Evolutionary conservation across 148 eudicot species (phyloP).

Genomic region (Pouteria glomerata): DNA sequence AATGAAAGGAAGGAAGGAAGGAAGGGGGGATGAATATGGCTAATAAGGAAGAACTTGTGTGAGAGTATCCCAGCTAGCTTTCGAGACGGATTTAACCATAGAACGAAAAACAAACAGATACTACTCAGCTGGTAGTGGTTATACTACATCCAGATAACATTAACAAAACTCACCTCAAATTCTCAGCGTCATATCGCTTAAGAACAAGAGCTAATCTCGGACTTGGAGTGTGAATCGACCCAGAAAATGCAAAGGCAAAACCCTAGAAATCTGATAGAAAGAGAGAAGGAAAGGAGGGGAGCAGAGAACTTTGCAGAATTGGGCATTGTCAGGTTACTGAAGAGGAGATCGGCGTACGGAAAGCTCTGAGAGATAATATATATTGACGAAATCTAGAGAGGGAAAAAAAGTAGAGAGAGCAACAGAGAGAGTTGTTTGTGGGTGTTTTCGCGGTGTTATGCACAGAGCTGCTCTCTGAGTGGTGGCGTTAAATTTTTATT

Average conservation of each 20-base stretch:
- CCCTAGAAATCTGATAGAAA: constrained; percentile 1
- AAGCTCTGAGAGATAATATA: not conserved
- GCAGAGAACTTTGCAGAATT: not conserved
- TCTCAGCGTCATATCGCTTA: constrained; percentile 5
- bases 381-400: constrained; percentile 4
- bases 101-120: not conserved
- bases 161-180: constrained; percentile 13
- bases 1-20: too few species aligned
- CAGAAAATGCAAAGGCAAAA: not conserved
- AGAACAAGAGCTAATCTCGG: not conserved
- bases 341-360: constrained; percentile 12
- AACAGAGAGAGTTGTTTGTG: not conserved
- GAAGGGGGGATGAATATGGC: too few species aligned
- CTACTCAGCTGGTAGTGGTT: not conserved
- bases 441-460: not conserved
- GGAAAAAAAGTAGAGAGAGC: not conserved
- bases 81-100: constrained; percentile 6
- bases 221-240: constrained; percentile 3
- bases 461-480: not conserved
- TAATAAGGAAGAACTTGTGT: too few species aligned
- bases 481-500: constrained; percentile 3
- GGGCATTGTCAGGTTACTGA: not conserved
- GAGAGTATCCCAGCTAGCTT: too few species aligned
- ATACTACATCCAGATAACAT: not conserved
- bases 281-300: not conserved